Evolutionary conservation across 495 filamentous ascomycete genomes (phyloP), one percentile per base, ranked within the genome.

Genomic region (Thermothielavioides terrestris): DNA sequence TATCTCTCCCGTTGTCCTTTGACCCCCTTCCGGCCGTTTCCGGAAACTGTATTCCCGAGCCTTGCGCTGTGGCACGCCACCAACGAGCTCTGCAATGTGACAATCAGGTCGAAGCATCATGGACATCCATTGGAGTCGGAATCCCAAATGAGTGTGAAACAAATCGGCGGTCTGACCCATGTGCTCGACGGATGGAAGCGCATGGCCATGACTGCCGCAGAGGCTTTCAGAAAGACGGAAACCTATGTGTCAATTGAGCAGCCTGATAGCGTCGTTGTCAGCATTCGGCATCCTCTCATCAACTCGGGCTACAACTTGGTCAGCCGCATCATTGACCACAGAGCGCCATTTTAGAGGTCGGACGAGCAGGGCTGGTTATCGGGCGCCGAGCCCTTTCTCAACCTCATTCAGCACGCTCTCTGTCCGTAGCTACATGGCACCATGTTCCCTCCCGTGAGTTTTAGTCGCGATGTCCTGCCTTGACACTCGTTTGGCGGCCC

Each of bases 221-320:
- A 63, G 23, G 50, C 26, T 9, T 50, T 60, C 49, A n/a, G n/a
- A n/a, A 57, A 60, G 38, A 57, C 57, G 1, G 57, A 54, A 12
- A 42, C 47, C 14, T 36, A 49, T 11, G 54, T 59, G 6, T 46
- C 46, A 1, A 18, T 30, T 2, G 12, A 25, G 28, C 49, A 59
- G 42, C 57, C 56, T 17, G 57, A 62, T 45, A 52, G 47, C 28
- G 25, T 62, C 21, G 51, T 62, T 17, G 54, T 60, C 31, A 57
- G 53, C 46, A 52, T 62, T 46, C 57, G 60, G 1, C 60, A 63
- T 53, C 57, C 57, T 17, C 52, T 63, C 32, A 60, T 54, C 4
- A 40, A 60, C 47, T 9, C 35, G 8, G 54, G 58, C 4, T 56
- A 63, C 46, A 46, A 35, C 35, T 21, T 56, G 18, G 15, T 38